Conservation (phyloP, 768 basidiomycete genomes). For the Serendipita sp. region DNA sequence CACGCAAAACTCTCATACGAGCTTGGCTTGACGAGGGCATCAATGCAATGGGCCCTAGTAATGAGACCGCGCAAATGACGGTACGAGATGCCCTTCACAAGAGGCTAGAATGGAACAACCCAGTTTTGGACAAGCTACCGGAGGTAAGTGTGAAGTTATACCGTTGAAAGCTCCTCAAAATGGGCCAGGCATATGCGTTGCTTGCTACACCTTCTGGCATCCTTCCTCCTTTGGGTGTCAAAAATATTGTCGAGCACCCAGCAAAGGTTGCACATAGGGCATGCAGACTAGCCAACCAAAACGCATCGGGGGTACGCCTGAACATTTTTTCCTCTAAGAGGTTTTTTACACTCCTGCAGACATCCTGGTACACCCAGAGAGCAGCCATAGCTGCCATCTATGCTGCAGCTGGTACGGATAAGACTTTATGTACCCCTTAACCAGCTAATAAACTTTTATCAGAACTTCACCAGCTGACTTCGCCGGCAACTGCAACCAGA, state of each 20-base stretch:
- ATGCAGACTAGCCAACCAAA: slow-evolving; percentile 40
- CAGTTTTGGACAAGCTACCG: slow-evolving; percentile 45
- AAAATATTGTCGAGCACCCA: slow-evolving; percentile 45
- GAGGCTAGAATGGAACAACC: slow-evolving; percentile 49
- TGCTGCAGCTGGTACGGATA: slow-evolving; percentile 41
- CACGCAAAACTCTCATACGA: slow-evolving; percentile 44
- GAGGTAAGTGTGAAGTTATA: slow-evolving; percentile 30
- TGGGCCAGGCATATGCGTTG: slow-evolving; percentile 52
- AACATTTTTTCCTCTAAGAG: neutral
- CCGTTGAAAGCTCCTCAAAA: neutral
- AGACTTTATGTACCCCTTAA: neutral
- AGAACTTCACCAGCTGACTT: slow-evolving; percentile 74
- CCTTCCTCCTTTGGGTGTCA: slow-evolving; percentile 41
- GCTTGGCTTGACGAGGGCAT: slow-evolving; percentile 62
- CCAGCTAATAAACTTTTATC: slow-evolving; percentile 1
- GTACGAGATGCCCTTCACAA: slow-evolving; percentile 37
- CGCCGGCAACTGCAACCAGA: slow-evolving; percentile 44
- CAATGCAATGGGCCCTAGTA: slow-evolving; percentile 25
- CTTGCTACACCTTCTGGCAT: slow-evolving; percentile 35
- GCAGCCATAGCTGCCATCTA: slow-evolving; percentile 53
- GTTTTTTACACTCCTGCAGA: slow-evolving; percentile 22
- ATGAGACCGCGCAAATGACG: slow-evolving; percentile 10
- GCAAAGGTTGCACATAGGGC: slow-evolving; percentile 51
- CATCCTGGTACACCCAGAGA: slow-evolving; percentile 57
- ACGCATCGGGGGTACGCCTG: slow-evolving; percentile 37